Conservation (phyloP, 2,329 filamentous ascomycete species). For the Neoscytalidium dimidiatum region DNA sequence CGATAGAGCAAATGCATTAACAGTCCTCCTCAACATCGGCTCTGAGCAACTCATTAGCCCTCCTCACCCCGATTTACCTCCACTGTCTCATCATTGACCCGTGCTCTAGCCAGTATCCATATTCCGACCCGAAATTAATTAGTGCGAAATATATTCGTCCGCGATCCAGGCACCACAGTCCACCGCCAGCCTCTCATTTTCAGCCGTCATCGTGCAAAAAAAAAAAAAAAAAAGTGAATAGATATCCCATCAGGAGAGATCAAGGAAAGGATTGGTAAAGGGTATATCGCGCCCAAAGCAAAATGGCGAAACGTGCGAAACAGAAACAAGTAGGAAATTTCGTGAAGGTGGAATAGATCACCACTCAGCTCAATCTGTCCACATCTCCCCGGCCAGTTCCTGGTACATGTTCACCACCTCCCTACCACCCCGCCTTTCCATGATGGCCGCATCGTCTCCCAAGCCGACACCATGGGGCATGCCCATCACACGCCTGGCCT, state of each 20-base stretch:
- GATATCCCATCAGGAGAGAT: not conserved
- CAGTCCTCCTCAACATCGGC: too few relatives aligned
- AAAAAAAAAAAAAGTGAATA: not conserved
- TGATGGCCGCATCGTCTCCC: not conserved
- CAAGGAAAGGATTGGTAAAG: not conserved
- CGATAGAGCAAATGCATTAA: too few relatives aligned
- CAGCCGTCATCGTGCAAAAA: not conserved
- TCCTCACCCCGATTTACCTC: too few relatives aligned
- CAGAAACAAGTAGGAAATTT: not conserved
- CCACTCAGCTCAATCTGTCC: not conserved
- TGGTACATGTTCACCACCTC: constrained; percentile 15
- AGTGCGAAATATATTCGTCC: not conserved
- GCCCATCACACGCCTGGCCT: constrained; percentile 2
- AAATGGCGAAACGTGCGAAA: not conserved
- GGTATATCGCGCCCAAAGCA: constrained; percentile 6
- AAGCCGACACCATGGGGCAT: not conserved
- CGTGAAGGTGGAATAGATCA: not conserved
- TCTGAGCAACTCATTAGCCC: too few relatives aligned
- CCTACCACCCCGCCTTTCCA: not conserved
- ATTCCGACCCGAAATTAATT: too few relatives aligned
- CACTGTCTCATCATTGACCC: too few relatives aligned
- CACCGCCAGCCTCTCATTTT: not conserved
- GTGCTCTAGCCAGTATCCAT: too few relatives aligned
- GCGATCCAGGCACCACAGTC: not conserved
- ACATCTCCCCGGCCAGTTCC: not conserved